phyloP scores from a whole-genome alignment of 2,329 filamentous ascomycete species.

The Dactylellina drechsleri region DNA sequence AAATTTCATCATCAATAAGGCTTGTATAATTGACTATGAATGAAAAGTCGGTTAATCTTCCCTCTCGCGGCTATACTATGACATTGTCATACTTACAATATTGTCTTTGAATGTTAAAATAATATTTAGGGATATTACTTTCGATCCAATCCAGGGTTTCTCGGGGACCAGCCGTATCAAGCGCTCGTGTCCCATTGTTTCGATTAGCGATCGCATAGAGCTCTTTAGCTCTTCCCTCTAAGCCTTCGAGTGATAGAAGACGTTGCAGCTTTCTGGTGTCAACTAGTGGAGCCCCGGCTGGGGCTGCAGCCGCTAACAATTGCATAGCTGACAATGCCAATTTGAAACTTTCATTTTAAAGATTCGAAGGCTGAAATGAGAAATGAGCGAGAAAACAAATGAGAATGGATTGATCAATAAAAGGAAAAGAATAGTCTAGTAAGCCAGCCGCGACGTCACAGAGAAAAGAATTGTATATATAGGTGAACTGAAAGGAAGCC shows the following conservation, averaged over 20 bases:
- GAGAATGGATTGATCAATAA: not conserved
- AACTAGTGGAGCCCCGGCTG: slow-evolving; percentile 56
- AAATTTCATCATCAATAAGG: slow-evolving; percentile 13
- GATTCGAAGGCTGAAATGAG: not conserved
- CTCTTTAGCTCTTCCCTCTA: slow-evolving; percentile 64
- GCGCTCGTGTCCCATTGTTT: slow-evolving; percentile 63
- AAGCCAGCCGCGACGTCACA: too few relatives aligned
- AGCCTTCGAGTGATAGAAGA: slow-evolving; percentile 62
- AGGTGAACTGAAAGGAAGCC: not conserved
- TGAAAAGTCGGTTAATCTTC: too few relatives aligned
- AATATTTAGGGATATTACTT: slow-evolving; percentile 18
- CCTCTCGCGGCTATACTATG: too few relatives aligned
- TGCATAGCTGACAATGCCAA: not conserved
- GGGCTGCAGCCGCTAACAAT: not conserved
- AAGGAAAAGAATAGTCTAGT: not conserved
- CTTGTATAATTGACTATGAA: not conserved
- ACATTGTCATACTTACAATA: slow-evolving; percentile 1
- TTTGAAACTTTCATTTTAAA: slow-evolving; percentile 18
- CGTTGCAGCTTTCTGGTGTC: slow-evolving; percentile 62
- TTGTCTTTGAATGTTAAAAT: slow-evolving; percentile 22
- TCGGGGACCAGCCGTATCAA: not conserved
- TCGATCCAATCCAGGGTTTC: slow-evolving; percentile 26
- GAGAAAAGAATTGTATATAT: not conserved
- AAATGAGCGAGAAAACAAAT: not conserved
- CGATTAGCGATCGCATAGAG: slow-evolving; percentile 63